Conservation (phyloP, 371 early-diverging fungal genomes). For the Mortierella sp. region DNA sequence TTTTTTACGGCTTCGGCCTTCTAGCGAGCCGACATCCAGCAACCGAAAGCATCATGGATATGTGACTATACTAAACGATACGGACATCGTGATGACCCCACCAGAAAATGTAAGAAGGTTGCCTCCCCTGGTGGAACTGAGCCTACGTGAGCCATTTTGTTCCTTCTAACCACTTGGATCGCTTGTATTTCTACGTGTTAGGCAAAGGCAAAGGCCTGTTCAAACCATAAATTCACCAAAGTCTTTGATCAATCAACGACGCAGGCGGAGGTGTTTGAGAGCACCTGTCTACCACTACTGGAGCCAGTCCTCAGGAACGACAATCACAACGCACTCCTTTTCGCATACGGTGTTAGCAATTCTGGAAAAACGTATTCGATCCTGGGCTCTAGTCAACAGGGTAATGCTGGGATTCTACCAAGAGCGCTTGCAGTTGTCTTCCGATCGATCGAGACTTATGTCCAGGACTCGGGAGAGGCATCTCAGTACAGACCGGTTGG, state of each 20-base stretch:
- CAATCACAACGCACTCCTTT: constrained; percentile 73
- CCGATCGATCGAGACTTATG: constrained; percentile 46
- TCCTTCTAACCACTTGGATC: constrained; percentile 3
- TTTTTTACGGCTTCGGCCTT: constrained; percentile 59
- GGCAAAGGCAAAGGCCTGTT: constrained; percentile 59
- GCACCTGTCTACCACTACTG: constrained; percentile 68
- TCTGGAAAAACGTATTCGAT: constrained; percentile 86
- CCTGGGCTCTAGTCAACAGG: constrained; percentile 60
- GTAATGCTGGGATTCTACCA: constrained; percentile 69
- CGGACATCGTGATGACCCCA: constrained; percentile 55
- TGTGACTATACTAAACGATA: constrained; percentile 46
- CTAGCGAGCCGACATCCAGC: background rate
- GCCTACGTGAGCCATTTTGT: background rate
- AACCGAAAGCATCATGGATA: constrained; percentile 10
- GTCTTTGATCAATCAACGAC: constrained; percentile 63
- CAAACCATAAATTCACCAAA: constrained; percentile 72
- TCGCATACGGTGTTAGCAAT: constrained; percentile 84
- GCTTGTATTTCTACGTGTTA: no score
- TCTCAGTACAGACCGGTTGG: constrained; percentile 22
- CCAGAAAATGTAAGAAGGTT: constrained; percentile 22
- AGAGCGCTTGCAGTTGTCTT: constrained; percentile 71
- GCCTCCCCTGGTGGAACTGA: background rate
- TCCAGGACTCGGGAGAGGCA: constrained; percentile 14
- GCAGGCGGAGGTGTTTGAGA: constrained; percentile 68
- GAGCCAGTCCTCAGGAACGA: constrained; percentile 54